Evolutionary conservation across 371 early-diverging fungal species (phyloP).

Genomic region (Mucor indicus): DNA sequence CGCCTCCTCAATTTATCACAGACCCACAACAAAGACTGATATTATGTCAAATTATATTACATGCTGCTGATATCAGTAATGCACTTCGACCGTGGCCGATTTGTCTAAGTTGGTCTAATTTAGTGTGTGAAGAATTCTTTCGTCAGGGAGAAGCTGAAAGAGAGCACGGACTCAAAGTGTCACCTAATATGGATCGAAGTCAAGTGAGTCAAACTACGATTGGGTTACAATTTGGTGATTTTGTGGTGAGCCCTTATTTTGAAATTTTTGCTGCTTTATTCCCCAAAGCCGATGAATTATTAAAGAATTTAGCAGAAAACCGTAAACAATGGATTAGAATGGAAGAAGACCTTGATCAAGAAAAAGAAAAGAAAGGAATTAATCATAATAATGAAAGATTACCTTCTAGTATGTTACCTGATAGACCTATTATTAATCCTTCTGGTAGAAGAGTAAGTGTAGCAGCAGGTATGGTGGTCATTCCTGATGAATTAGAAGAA

Average conservation of each 20-base stretch:
- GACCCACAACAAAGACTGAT: conserved; percentile 38
- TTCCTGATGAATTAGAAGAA: conserved; percentile 51
- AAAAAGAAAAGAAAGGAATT: conserved; percentile 2
- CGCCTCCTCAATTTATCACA: conserved; percentile 21
- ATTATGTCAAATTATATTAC: conserved; percentile 70
- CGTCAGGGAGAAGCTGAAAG: conserved; percentile 84
- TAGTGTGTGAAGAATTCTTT: conserved; percentile 84
- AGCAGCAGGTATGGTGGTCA: conserved; percentile 52
- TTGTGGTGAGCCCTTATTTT: conserved; percentile 84
- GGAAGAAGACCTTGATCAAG: conserved; percentile 18
- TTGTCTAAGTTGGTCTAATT: conserved; percentile 83
- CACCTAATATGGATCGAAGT: conserved; percentile 85
- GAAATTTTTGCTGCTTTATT: conserved; percentile 73
- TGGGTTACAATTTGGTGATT: conserved; percentile 79
- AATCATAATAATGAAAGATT: conserved; percentile 24
- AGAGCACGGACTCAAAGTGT: conserved; percentile 66
- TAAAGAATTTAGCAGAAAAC: conserved; percentile 32
- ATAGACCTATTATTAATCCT: conserved; percentile 39
- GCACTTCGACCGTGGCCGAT: conserved; percentile 81
- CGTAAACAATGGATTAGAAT: conserved; percentile 37
- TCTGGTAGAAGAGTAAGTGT: conserved; percentile 53
- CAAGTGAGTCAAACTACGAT: conserved; percentile 73
- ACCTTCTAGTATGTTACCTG: conserved; percentile 34
- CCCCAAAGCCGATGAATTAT: conserved; percentile 52
- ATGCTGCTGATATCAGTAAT: conserved; percentile 89